phyloP scores from a whole-genome alignment of 139 green algal species.

The Axilococcus clingmanii region DNA sequence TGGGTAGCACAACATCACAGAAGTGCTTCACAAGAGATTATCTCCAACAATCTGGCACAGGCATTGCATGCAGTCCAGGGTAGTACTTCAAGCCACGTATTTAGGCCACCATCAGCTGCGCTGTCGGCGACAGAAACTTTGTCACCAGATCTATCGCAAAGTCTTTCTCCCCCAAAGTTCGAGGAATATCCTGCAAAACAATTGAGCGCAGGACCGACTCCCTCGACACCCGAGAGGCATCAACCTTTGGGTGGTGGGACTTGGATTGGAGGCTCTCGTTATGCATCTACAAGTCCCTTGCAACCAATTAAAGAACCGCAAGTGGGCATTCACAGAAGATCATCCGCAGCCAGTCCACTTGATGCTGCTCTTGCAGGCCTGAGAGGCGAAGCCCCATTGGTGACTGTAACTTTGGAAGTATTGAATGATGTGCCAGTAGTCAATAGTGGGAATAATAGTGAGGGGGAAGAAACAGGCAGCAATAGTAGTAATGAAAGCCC shows the following conservation, averaged over 20 bases:
- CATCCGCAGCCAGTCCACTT: no score
- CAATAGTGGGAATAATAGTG: background rate
- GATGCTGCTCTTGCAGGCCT: slow-evolving; percentile 43
- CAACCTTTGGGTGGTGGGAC: slow-evolving; percentile 21
- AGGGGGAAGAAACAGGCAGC: background rate
- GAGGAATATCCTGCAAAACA: no score
- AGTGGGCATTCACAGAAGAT: slow-evolving; percentile 18
- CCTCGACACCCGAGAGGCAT: no score
- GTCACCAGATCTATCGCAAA: no score
- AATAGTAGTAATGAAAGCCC: background rate
- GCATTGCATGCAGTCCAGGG: slow-evolving; percentile 23
- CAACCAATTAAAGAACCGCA: background rate
- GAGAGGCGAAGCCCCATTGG: slow-evolving; percentile 47
- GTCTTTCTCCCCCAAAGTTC: no score
- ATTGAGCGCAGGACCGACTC: no score
- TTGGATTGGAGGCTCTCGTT: slow-evolving; percentile 24
- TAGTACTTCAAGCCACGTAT: no score
- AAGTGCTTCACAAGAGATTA: slow-evolving; percentile 14
- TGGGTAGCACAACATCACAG: slow-evolving; percentile 20
- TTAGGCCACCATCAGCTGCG: no score
- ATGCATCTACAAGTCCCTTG: background rate
- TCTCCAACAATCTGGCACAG: background rate
- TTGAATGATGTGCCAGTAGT: slow-evolving; percentile 14
- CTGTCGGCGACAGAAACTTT: no score
- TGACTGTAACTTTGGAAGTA: slow-evolving; percentile 43